Percentiles rank a stretch among this genome's conserved stretches.
Conservation (phyloP, 1,284 basidiomycete species). For the Sanghuangporus sanghuang region DNA sequence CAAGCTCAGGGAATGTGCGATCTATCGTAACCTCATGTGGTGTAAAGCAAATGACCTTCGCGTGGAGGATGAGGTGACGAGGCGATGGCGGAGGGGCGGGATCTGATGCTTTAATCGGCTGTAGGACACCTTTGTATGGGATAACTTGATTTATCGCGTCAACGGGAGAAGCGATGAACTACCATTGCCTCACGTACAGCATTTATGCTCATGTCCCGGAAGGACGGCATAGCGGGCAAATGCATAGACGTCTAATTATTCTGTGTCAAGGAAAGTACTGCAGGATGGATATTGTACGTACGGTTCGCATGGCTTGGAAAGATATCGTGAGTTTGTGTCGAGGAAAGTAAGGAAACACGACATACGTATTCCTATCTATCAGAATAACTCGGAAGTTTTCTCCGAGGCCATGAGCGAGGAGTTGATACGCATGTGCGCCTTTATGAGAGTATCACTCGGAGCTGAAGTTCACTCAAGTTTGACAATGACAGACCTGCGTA, state of each 20-base stretch:
- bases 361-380: conserved; percentile 66
- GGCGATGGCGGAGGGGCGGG: conserved; percentile 16
- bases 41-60: conserved; percentile 40
- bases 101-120: conserved; percentile 10
- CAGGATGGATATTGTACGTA: conserved; percentile 23
- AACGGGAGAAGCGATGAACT: neutral
- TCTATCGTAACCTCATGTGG: conserved; percentile 42
- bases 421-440: conserved; percentile 47
- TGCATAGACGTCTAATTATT: conserved; percentile 53
- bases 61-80: conserved; percentile 37
- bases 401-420: conserved; percentile 53
- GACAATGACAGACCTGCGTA: conserved; percentile 44
- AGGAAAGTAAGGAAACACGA: conserved; percentile 8
- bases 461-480: neutral
- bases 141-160: conserved; percentile 39
- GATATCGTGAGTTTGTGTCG: conserved; percentile 7
- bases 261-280: conserved; percentile 14
- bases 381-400: conserved; percentile 58
- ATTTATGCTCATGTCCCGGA: conserved; percentile 68
- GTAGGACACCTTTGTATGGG: conserved; percentile 51
- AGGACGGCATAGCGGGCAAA: conserved; percentile 61
- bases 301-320: conserved; percentile 40
- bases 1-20: conserved; percentile 39
- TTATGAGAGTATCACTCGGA: neutral
- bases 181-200: conserved; percentile 36